Evolutionary conservation across 352 stramenopile species (phyloP), one percentile per base, ranked within the genome.

Genomic region (Globisporangium nodosum): DNA sequence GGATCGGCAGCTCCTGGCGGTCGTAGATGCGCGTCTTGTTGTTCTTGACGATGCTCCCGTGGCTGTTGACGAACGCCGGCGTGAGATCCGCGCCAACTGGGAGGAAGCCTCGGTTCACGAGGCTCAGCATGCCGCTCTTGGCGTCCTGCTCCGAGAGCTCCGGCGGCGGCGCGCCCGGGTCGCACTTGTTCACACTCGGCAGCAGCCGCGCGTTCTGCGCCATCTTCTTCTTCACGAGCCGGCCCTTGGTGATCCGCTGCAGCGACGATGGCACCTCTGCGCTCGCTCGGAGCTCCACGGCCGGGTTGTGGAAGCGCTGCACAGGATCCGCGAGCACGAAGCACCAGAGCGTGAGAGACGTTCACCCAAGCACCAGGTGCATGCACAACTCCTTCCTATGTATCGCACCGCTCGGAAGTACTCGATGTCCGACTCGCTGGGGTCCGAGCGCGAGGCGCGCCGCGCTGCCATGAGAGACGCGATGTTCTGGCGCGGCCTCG

Each of bases 51-150:
- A 89, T 68, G 33, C 79, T 67, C 24, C 71, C 60, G 45, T 68
- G 60, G n/a, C 60, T 67, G 50, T 69, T 80, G 56, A 71, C 58
- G 49, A 93, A 90, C 0, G 79, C 84, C 12, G 76, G 77, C 4
- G 81, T 89, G 27, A 92, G 60, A 58, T 93, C 81, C 1, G 74
- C 70, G 11, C 76, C 69, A 0, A 71, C 58, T 20, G 84, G 78
- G 16, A 93, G 33, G 49, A 92, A 92, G 11, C 84, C 81, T 37
- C 84, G 75, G 24, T 85, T 88, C 43, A 91, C 53, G 9, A 93
- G 65, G 56, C 80, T 85, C 21, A 90, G 64, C 39, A 93, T 71
- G 18, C 84, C 84, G 43, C 73, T 62, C 24, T 74, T 73, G 6
- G 80, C 81, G 52, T 93, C 84, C 20, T 80, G 71, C 27, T 78